Percentiles rank a stretch among this genome's conserved stretches.
Conservation (phyloP, 352 stramenopile species). For the Pythium diclinum region DNA sequence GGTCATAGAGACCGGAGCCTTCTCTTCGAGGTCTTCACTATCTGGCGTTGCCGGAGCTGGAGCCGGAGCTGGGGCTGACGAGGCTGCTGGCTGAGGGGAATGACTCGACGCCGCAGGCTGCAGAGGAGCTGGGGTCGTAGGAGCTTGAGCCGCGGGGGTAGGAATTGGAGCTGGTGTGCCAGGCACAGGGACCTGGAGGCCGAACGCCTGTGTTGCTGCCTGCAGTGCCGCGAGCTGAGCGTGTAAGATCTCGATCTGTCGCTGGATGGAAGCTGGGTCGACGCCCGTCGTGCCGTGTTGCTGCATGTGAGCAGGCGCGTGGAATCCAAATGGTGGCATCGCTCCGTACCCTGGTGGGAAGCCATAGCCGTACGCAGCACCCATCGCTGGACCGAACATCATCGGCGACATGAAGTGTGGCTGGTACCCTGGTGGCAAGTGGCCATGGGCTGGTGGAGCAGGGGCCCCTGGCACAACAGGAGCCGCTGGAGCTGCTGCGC, state of each 20-base stretch:
- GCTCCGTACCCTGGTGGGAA: slow-evolving; percentile 57
- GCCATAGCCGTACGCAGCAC: slow-evolving; percentile 46
- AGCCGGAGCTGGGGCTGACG: neutral
- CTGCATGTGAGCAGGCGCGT: slow-evolving; percentile 10
- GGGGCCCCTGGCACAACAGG: slow-evolving; percentile 14
- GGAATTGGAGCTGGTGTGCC: neutral
- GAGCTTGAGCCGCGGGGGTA: neutral
- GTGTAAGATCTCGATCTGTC: slow-evolving; percentile 30
- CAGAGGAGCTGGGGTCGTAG: neutral
- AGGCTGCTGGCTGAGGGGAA: neutral
- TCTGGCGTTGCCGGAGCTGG: neutral
- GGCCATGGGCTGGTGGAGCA: slow-evolving; percentile 4
- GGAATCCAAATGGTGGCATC: slow-evolving; percentile 40
- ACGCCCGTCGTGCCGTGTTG: slow-evolving; percentile 20
- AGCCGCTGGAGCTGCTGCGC: slow-evolving; percentile 1
- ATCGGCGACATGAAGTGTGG: slow-evolving; percentile 51
- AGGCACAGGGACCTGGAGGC: slow-evolving; percentile 11
- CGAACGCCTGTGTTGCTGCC: slow-evolving; percentile 24
- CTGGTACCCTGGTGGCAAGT: slow-evolving; percentile 34
- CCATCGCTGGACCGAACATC: slow-evolving; percentile 54
- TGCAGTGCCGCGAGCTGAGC: slow-evolving; percentile 29
- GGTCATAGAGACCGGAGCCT: slow-evolving; percentile 14
- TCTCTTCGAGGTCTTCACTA: slow-evolving; percentile 26
- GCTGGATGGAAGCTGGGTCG: slow-evolving; percentile 27
- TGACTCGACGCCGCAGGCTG: neutral